Base-by-base conservation (phyloP, 2,329 filamentous ascomycete species). In the Xylariaceae sp. region DNA sequence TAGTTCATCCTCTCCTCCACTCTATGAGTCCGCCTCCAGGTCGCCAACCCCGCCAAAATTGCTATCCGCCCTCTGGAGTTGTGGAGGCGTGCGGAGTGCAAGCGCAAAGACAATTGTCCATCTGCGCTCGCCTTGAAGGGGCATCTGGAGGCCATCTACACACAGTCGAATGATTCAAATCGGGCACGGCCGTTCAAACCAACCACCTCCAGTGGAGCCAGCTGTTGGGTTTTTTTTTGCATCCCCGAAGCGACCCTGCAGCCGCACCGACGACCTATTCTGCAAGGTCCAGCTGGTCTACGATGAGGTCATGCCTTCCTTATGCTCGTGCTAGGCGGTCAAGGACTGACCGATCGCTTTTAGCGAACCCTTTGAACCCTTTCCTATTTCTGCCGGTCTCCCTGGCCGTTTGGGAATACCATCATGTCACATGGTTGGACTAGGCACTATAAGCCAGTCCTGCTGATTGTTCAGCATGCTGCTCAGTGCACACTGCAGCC, bases 381-480 rank as follows among this genome's bases (percentile, higher is more conserved):
- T 35, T 35, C 34, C 34, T 19, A 35, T 19, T 35, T 24, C 3
- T 35, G 34, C 34, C 34, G 22, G 34, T 19, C 22, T 24, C 8
- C 16, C 22, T 26, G 22, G 22, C 6, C 22, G 6, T 6, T 24
- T 22, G 9, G 22, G 18, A 11, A 19, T 22, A 3, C 34, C 18
- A 13, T 26, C 22, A n/a, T n/a, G 19, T 34, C 32, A 35, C 34
- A 35, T 35, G 34, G 34, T 22, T 35, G 18, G 13, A 8, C 34
- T 35, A 33, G 35, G 22, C 22, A 33, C n/a, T 37, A 37, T 34
- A 19, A 42, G 18, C 41, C 28, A 11, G 41, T 28, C 47, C 44
- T 39, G 50, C 48, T 52, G 48, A 49, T 50, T 41, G 36, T 26
- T 26, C 22, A 26, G 22, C 22, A 6, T 26, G 22, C 22, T 26